Evolutionary conservation across 2,329 filamentous ascomycete genomes (phyloP), one percentile per base, ranked within the genome.

Genomic region (Thyridium curvatum): DNA sequence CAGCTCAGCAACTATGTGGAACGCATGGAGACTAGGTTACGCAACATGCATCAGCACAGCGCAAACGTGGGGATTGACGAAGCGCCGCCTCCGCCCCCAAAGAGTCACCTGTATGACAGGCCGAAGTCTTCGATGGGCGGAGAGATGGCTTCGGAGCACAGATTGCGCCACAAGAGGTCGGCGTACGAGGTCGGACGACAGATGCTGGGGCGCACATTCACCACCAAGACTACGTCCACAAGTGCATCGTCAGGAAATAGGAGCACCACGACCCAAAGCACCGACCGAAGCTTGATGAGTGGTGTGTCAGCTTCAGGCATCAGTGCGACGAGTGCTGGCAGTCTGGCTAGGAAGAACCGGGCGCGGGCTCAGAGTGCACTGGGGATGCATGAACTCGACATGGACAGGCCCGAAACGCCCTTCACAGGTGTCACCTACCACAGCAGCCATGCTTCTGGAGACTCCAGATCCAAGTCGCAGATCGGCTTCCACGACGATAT

Each of bases 281-380:
- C 88, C 13, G 81, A 83, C 50, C 79, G 84, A 51, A 97, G 87
- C 52, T 61, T 98, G 32, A 96, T 96, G 91, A 97, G 91, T 58
- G 93, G 91, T 3, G 74, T 79, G 38, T 97, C 93, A 38, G 93
- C 93, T 1, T 82, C 90, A 37, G 91, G 77, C 12, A 88, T 96
- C 61, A 97, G 91, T 59, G 86, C 89, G 37, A 97, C 93, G 13
- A 97, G 93, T 62, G 93, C 93, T 13, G 93, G 90, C 39, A 97
- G 91, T 62, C 79, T 94, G 47, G 90, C 89, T 21, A 79, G 90
- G 44, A 85, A 86, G 53, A 84, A 82, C 53, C 61, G 71, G 54
- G 61, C 48, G 56, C 61, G 82, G 45, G 72, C 82, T 13, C 77
- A 79, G 46, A 87, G 82, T 53, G 78, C 79, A 3, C 61, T 86